Percentiles rank a stretch among this genome's conserved stretches.
Evolutionary conservation across 2,329 filamentous ascomycete genomes (phyloP).

Genomic region (Dichotomopilus funicola): DNA sequence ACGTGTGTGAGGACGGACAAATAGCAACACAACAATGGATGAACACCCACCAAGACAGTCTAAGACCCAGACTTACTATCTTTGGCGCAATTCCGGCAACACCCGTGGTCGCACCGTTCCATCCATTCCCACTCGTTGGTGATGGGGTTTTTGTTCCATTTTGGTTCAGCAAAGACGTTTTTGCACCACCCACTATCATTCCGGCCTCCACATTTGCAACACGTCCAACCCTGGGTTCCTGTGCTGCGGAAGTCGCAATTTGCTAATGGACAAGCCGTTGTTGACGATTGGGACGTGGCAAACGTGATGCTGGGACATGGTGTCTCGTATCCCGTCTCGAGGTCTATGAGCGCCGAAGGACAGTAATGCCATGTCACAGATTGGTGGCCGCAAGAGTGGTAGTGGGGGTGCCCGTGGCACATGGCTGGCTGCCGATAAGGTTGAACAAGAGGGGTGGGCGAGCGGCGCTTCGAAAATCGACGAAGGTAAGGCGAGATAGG

Average conservation of each 20-base stretch:
- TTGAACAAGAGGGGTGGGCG: not conserved
- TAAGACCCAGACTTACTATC: conserved; percentile 31
- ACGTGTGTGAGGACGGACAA: not conserved
- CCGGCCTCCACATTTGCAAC: conserved; percentile 46
- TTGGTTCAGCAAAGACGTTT: conserved; percentile 28
- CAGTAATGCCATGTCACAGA: conserved; percentile 52
- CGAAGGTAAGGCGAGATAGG: not conserved
- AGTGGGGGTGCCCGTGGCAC: conserved; percentile 49
- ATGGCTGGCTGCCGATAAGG: conserved; percentile 29
- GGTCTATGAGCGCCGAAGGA: conserved; percentile 41
- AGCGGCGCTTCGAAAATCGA: not conserved
- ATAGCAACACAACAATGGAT: conserved; percentile 4
- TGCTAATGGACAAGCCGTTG: conserved; percentile 41
- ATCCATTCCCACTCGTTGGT: conserved; percentile 32
- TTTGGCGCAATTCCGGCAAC: conserved; percentile 43
- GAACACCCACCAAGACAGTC: not conserved
- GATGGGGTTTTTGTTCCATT: conserved; percentile 28
- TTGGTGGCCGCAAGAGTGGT: conserved; percentile 47
- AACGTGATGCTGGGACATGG: conserved; percentile 45
- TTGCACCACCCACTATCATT: conserved; percentile 50
- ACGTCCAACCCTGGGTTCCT: conserved; percentile 46
- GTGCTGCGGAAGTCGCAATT: conserved; percentile 46
- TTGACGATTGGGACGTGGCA: conserved; percentile 38
- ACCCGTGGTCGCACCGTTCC: conserved; percentile 46
- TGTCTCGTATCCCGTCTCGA: conserved; percentile 43